Evolutionary conservation across 2,329 filamentous ascomycete genomes (phyloP), one percentile per base, ranked within the genome.

Genomic region (Ustulina deusta): DNA sequence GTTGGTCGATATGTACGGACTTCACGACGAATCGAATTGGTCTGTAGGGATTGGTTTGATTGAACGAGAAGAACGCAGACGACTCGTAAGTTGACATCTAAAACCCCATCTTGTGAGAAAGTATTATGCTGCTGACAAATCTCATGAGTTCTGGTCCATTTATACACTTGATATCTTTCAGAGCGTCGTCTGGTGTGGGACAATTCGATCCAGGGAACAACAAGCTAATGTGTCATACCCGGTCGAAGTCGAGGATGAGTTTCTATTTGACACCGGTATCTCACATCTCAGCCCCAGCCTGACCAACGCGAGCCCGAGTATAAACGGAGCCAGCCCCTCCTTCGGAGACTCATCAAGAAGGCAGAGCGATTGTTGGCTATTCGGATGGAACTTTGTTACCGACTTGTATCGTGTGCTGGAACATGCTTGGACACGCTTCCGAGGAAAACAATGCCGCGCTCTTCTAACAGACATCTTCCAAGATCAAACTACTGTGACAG

Each of bases 11-110:
- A 65, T 65, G 55, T 52, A 65, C 48, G 62, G 62, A 9, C 62
- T 65, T 55, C 62, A 65, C 29, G 62, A 65, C 25, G 62, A 65
- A 34, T 51, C 55, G 36, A 65, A 65, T n/a, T 65, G 62, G 62
- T 55, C 62, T 32, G 34, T 36, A 7, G 54, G 46, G 6, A 60
- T 65, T 46, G 27, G 55, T 13, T 27, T 61, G 27, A 55, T 65
- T 38, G 63, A 65, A 48, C 34, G 56, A 40, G 63, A 65, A 61
- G 63, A 65, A 32, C 63, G 63, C 17, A 54, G 63, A 46, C 36
- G 56, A 55, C 46, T 65, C 7, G 63, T 48, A 42, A 36, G 62
- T 54, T 42, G n/a, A 49, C 32, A 34, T 34, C 3, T 22, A 32
- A 44, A 40, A 52, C 17, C 38, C 13, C 22, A 29, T 20, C 17